Evolutionary conservation across 106 monocot genomes (phyloP).

Genomic region (Narthecium ossifragum): DNA sequence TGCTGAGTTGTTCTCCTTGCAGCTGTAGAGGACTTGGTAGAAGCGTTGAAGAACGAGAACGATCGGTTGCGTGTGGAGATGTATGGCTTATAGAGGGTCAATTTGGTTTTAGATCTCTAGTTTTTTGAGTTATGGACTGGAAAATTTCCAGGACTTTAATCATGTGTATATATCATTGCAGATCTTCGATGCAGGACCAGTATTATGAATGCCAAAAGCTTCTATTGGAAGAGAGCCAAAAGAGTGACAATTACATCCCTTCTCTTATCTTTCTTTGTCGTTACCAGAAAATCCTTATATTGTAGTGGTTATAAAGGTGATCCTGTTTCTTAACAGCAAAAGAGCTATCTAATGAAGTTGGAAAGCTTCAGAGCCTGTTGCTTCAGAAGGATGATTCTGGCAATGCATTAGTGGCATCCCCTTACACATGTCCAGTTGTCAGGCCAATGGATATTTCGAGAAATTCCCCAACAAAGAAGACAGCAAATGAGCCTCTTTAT

Average conservation of each 20-base stretch:
- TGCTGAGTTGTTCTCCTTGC: conserved; percentile 1
- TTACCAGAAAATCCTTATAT: too few species aligned
- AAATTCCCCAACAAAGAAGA: conserved; percentile 9
- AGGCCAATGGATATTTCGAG: conserved; percentile 3
- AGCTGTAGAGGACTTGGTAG: conserved; percentile 29
- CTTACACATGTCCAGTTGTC: conserved; percentile 13
- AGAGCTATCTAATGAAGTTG: conserved; percentile 40
- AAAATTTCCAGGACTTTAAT: neutral
- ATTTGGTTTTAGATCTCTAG: neutral
- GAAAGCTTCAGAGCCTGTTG: conserved; percentile 31
- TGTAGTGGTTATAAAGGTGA: too few species aligned
- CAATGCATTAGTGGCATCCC: neutral
- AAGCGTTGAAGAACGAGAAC: conserved; percentile 33
- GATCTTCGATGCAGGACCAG: conserved; percentile 26
- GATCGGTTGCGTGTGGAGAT: conserved; percentile 20
- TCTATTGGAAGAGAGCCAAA: conserved; percentile 31
- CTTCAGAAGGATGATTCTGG: conserved; percentile 15
- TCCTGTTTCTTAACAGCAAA: conserved; percentile 29
- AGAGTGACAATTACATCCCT: conserved; percentile 18
- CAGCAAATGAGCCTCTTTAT: conserved; percentile 4
- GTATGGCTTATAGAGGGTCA: conserved; percentile 11
- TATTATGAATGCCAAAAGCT: conserved; percentile 19
- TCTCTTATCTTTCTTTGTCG: too few species aligned
- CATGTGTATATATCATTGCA: conserved; percentile 8
- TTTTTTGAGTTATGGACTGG: neutral